Base-by-base conservation (phyloP, 495 filamentous ascomycete genomes). In the Jackrogersella multiformis region DNA sequence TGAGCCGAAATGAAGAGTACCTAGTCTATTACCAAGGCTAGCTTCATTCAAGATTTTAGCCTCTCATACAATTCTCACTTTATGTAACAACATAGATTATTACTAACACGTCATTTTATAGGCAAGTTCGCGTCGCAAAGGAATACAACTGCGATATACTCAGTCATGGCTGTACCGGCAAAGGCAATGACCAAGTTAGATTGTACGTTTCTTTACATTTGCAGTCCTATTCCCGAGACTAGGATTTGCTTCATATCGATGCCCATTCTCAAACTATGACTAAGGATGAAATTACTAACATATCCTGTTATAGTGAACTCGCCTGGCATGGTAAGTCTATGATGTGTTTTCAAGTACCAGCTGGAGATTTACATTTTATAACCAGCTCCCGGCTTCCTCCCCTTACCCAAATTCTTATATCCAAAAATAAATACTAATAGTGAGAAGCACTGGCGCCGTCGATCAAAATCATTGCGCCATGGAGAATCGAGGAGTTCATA, bases 401-500 rank as follows among this genome's bases (percentile, higher is more conserved):
- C n/a, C n/a, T 44, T 44, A 7, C 18, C 18, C 20, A 2, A 35
- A 35, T 35, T 5, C 12, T 24, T 56, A 20, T 1, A 32, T 56
- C 20, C 1, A 32, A 56, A 28, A 54, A 10, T 24, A 7, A 21
- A 64, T 76, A 79, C 55, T 66, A 38, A 58, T 34, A 45, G 20
- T 26, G 12, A 59, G 32, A 44, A 73, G 90, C 90, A 58, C 79
- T 89, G 66, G 84, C 93, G 77, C 91, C 91, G 56, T 78, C 80
- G 44, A 90, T 94, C 79, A 91, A 93, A 80, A 85, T 96, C 79
- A 92, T 96, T 75, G 92, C 92, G 45, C 94, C 93, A 28, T 97
- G 94, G 93, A 82, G 94, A 65, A 81, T 91, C 48, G 89, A 91
- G 46, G 85, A 88, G 72, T 97, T 98, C 85, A 92, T 88, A 83